phyloP scores from a whole-genome alignment of 768 basidiomycete species.

The Pleurotus tuoliensis region DNA sequence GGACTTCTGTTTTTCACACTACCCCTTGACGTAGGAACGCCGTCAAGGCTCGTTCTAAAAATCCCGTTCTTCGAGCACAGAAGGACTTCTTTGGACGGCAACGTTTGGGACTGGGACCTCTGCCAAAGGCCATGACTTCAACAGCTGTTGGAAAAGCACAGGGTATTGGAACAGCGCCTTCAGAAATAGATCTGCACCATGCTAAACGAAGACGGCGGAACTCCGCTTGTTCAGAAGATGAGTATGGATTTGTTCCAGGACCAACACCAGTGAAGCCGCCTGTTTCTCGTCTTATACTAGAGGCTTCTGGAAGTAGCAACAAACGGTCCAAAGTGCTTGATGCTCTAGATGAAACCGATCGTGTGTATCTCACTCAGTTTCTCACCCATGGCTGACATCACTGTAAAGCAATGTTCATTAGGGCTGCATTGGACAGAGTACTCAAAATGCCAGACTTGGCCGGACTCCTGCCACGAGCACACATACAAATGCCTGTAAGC shows the following conservation, averaged over 20 bases:
- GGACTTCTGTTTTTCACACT: background rate
- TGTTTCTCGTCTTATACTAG: conserved; percentile 7
- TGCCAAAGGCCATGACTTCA: background rate
- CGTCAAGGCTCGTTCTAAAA: conserved; percentile 54
- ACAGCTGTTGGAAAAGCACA: too few relatives aligned
- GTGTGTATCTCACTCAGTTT: conserved; percentile 24
- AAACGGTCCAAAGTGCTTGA: conserved; percentile 34
- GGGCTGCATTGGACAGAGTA: conserved; percentile 36
- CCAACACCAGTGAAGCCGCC: conserved; percentile 10
- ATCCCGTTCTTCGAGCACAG: conserved; percentile 49
- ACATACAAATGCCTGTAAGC: background rate
- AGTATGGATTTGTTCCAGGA: conserved; percentile 15
- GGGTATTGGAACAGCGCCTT: background rate
- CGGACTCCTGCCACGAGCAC: conserved; percentile 22
- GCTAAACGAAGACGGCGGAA: conserved; percentile 13
- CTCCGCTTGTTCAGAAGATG: background rate
- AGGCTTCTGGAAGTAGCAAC: conserved; percentile 15
- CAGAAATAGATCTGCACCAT: conserved; percentile 27
- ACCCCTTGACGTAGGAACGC: conserved; percentile 40
- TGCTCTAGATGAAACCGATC: conserved; percentile 38
- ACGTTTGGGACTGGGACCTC: conserved; percentile 34
- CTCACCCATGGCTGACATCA: background rate
- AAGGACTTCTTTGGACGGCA: conserved; percentile 60
- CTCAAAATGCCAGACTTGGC: conserved; percentile 42
- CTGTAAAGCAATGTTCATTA: conserved; percentile 28